Evolutionary conservation across 2,329 filamentous ascomycete genomes (phyloP).

Genomic region (Colletotrichum truncatum): DNA sequence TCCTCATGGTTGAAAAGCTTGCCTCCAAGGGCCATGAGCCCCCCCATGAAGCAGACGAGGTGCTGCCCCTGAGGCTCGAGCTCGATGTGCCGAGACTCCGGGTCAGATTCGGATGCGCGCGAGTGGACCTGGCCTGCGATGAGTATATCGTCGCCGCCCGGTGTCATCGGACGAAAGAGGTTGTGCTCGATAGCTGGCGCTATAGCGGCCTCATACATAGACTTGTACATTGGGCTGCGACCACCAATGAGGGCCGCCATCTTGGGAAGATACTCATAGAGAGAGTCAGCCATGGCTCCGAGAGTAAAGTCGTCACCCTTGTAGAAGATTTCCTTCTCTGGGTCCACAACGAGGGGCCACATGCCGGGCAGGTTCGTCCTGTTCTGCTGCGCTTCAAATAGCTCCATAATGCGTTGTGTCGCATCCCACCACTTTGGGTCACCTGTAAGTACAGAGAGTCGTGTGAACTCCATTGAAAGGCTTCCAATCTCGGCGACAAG

Average conservation of each 20-base stretch:
- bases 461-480: slow-evolving; percentile 75
- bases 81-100: too few species aligned
- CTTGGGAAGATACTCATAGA: slow-evolving; percentile 70
- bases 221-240: slow-evolving; percentile 65
- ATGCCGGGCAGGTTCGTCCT: slow-evolving; percentile 77
- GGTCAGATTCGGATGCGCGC: slow-evolving; percentile 50
- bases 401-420: slow-evolving; percentile 75
- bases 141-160: slow-evolving; percentile 69
- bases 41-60: slow-evolving; percentile 75
- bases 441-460: slow-evolving; percentile 76
- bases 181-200: slow-evolving; percentile 68
- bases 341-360: slow-evolving; percentile 75
- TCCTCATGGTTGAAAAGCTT: slow-evolving; percentile 62
- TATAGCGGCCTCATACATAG: slow-evolving; percentile 70
- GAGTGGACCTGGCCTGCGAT: slow-evolving; percentile 57
- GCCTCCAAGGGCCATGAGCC: slow-evolving; percentile 74
- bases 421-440: slow-evolving; percentile 80
- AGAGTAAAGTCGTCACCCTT: slow-evolving; percentile 56
- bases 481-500: slow-evolving; percentile 73
- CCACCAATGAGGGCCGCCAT: slow-evolving; percentile 75
- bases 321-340: slow-evolving; percentile 55
- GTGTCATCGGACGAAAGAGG: slow-evolving; percentile 76
- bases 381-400: slow-evolving; percentile 75
- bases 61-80: slow-evolving; percentile 61
- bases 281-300: slow-evolving; percentile 62